Evolutionary conservation across 257 asterid species (phyloP).

Genomic region (Hygrophila difformis): DNA sequence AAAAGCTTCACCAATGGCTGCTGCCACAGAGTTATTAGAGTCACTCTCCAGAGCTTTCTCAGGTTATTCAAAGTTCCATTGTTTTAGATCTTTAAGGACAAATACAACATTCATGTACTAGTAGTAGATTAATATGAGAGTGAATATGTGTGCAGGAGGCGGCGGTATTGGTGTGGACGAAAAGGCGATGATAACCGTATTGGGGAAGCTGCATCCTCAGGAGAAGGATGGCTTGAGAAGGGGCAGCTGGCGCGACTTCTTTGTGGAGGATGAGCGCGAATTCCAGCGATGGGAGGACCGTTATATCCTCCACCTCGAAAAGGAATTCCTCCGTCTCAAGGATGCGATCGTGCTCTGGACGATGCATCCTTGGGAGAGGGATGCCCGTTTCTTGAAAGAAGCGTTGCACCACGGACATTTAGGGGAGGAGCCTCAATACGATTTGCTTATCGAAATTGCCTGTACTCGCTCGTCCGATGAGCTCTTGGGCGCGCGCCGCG

Average conservation of each 20-base stretch:
- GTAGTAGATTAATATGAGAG: too few species aligned
- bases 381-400: conserved; percentile 59
- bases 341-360: conserved; percentile 78
- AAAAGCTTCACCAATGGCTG: too few species aligned
- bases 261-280: conserved; percentile 66
- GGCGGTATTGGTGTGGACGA: conserved; percentile 94
- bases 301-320: conserved; percentile 57
- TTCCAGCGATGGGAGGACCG: conserved; percentile 72
- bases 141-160: too few species aligned
- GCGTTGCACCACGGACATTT: too few species aligned
- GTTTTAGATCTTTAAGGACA: too few species aligned
- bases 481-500: conserved; percentile 69
- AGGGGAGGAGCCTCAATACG: conserved; percentile 34
- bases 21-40: too few species aligned
- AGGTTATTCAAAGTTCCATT: too few species aligned
- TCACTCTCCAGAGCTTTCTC: too few species aligned
- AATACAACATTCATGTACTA: too few species aligned
- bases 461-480: conserved; percentile 66
- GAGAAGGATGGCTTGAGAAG: conserved; percentile 54
- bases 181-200: conserved; percentile 39
- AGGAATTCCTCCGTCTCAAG: conserved; percentile 79
- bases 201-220: conserved; percentile 63
- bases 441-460: conserved; percentile 52
- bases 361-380: conserved; percentile 97
- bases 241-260: conserved; percentile 43